Percentiles rank a stretch among this genome's conserved stretches.
Evolutionary conservation across 208 protist species (phyloP).

Genomic region (Crithidia thermophila): DNA sequence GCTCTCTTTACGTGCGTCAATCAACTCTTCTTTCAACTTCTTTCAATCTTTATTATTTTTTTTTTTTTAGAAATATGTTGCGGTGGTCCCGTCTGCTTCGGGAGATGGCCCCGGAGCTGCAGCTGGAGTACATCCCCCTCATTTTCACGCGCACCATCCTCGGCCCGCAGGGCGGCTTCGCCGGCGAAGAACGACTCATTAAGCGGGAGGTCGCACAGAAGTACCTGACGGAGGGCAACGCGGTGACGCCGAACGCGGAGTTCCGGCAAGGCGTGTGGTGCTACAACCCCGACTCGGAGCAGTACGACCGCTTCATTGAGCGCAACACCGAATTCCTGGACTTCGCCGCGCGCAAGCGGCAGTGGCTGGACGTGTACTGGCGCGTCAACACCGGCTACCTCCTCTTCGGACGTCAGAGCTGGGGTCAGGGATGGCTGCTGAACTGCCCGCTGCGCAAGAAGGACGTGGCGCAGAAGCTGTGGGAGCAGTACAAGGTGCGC

Average conservation of each 20-base stretch:
- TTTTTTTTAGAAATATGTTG: conserved; percentile 45
- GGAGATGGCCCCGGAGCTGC: conserved; percentile 89
- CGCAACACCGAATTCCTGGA: conserved; percentile 90
- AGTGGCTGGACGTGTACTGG: conserved; percentile 94
- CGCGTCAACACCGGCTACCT: conserved; percentile 93
- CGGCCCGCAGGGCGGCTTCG: conserved; percentile 88
- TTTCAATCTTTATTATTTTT: too few relatives aligned
- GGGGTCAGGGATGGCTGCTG: conserved; percentile 88
- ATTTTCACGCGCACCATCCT: conserved; percentile 90
- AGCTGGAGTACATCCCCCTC: conserved; percentile 88
- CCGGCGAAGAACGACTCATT: conserved; percentile 90
- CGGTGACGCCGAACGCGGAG: conserved; percentile 64
- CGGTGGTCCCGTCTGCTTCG: conserved; percentile 59
- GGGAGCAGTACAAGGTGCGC: conserved; percentile 93
- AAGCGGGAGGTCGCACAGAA: conserved; percentile 88
- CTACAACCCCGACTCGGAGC: conserved; percentile 87
- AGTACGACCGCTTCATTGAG: conserved; percentile 89
- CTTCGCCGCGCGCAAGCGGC: conserved; percentile 90
- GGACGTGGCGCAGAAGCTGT: conserved; percentile 91
- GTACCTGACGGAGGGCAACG: conserved; percentile 76
- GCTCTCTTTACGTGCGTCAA: too few relatives aligned
- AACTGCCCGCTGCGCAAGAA: conserved; percentile 90
- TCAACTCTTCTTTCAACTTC: too few relatives aligned
- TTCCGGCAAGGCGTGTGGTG: conserved; percentile 87
- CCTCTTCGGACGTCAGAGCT: conserved; percentile 87